A percentile compares a stretch with the other conserved stretches of the same genome.
phyloP scores from a whole-genome alignment of 2,329 filamentous ascomycete species.

The Myriosclerotinia curreyana region DNA sequence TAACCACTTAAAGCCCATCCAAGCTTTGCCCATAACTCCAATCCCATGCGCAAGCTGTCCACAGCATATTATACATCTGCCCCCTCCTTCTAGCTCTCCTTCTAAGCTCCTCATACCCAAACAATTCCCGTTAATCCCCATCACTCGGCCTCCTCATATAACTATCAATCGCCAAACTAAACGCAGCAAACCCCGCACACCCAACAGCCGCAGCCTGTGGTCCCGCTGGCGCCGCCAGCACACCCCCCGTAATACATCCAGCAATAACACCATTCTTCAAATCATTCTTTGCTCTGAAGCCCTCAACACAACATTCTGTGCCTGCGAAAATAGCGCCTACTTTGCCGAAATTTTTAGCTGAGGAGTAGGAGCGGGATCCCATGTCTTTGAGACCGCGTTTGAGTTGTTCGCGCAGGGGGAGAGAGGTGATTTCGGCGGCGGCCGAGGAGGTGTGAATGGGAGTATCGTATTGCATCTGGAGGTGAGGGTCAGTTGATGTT shows the following conservation, averaged over 20 bases:
- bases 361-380: constrained; percentile 76
- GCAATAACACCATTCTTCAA: constrained; percentile 81
- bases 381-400: constrained; percentile 89
- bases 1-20: constrained; percentile 11
- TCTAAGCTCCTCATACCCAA: not conserved
- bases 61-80: constrained; percentile 15
- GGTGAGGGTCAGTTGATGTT: not conserved
- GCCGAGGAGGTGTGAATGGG: constrained; percentile 55
- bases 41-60: constrained; percentile 13
- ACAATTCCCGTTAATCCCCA: constrained; percentile 40
- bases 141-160: constrained; percentile 80
- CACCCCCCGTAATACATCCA: constrained; percentile 87
- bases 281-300: constrained; percentile 89
- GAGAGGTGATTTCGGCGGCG: constrained; percentile 49
- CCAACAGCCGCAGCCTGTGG: constrained; percentile 85
- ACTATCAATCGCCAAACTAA: constrained; percentile 85
- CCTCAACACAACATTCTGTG: constrained; percentile 95
- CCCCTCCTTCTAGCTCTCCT: not conserved
- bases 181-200: constrained; percentile 90
- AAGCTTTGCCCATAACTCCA: constrained; percentile 19
- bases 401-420: constrained; percentile 83
- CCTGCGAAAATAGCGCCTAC: constrained; percentile 89
- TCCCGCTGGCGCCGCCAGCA: constrained; percentile 80
- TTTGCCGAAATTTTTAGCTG: constrained; percentile 91
- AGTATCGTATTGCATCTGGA: constrained; percentile 96